Evolutionary conservation across 768 basidiomycete genomes (phyloP).

Genomic region (Coprinopsis cinerea): DNA sequence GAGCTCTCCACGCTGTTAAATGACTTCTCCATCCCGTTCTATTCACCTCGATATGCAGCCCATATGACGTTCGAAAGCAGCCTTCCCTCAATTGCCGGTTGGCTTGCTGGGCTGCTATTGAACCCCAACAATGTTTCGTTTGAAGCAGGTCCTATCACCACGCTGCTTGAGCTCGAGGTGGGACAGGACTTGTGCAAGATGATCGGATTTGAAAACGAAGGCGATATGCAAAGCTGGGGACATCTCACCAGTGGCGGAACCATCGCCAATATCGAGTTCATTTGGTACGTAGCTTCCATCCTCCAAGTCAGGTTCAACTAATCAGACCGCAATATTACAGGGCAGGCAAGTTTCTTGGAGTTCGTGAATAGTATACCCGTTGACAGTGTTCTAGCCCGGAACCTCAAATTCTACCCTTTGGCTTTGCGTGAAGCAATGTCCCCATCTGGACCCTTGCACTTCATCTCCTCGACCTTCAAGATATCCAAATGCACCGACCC

Average conservation of each 20-base stretch:
- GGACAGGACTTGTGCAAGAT: slow-evolving; percentile 35
- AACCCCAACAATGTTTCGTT: slow-evolving; percentile 42
- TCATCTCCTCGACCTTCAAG: slow-evolving; percentile 24
- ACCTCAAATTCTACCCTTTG: slow-evolving; percentile 42
- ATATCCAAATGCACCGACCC: slow-evolving; percentile 14
- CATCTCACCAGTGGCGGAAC: slow-evolving; percentile 40
- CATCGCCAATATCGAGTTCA: slow-evolving; percentile 42
- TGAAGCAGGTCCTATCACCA: slow-evolving; percentile 35
- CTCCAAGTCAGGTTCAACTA: not conserved
- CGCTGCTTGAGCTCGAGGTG: slow-evolving; percentile 31
- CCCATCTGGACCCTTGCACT: slow-evolving; percentile 22
- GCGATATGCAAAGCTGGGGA: slow-evolving; percentile 28
- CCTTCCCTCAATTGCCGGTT: slow-evolving; percentile 25
- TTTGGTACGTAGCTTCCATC: slow-evolving; percentile 28
- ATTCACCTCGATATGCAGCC: slow-evolving; percentile 32
- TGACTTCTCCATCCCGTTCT: slow-evolving; percentile 32
- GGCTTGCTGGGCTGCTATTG: slow-evolving; percentile 21
- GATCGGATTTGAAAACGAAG: slow-evolving; percentile 29
- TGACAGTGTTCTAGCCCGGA: slow-evolving; percentile 27
- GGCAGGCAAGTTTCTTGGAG: slow-evolving; percentile 3
- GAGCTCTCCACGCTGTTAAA: slow-evolving; percentile 15
- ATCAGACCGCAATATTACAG: not conserved
- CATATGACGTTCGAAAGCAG: slow-evolving; percentile 34
- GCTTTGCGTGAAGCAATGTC: slow-evolving; percentile 29
- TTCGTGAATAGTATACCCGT: not conserved